Evolutionary conservation across 2,329 filamentous ascomycete genomes (phyloP).

Genomic region (Beauveria scarabaeidicola): DNA sequence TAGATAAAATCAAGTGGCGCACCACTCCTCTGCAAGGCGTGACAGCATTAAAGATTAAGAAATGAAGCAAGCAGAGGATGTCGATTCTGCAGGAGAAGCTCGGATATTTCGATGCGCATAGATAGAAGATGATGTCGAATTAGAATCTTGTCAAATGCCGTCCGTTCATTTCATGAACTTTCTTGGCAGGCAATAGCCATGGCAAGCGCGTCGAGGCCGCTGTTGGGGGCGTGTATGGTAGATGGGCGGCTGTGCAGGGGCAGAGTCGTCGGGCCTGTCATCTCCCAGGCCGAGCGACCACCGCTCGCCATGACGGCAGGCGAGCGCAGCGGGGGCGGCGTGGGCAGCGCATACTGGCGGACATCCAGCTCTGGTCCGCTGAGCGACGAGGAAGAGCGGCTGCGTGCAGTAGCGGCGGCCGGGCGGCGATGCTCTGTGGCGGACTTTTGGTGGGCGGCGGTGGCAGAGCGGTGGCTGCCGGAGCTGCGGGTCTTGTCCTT

Average conservation of each 20-base stretch:
- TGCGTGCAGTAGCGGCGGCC: constrained; percentile 15
- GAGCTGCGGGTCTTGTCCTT: constrained; percentile 48
- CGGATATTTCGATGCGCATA: not conserved
- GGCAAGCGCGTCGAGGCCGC: constrained; percentile 46
- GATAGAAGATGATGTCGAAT: not conserved
- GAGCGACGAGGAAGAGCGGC: constrained; percentile 20
- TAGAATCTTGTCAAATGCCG: not conserved
- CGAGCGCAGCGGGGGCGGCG: constrained; percentile 27
- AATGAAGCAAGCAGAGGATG: not conserved
- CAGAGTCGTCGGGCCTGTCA: constrained; percentile 33
- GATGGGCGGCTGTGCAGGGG: constrained; percentile 38
- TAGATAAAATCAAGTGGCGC: not conserved
- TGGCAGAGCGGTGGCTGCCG: constrained; percentile 25
- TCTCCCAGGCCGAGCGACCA: constrained; percentile 32
- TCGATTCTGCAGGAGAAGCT: not conserved
- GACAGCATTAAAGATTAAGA: constrained; percentile 6
- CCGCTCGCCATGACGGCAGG: constrained; percentile 19
- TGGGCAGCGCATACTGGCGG: constrained; percentile 30
- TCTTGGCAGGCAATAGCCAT: constrained; percentile 47
- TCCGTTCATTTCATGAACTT: constrained; percentile 16
- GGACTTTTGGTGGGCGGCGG: constrained; percentile 25
- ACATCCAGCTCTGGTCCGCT: constrained; percentile 25
- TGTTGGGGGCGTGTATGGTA: constrained; percentile 35
- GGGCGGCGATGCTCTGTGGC: not conserved
- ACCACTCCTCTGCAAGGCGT: not conserved